Evolutionary conservation across 192 early-diverging fungal genomes (phyloP).

Genomic region (Rhizoclosmatium globosum): DNA sequence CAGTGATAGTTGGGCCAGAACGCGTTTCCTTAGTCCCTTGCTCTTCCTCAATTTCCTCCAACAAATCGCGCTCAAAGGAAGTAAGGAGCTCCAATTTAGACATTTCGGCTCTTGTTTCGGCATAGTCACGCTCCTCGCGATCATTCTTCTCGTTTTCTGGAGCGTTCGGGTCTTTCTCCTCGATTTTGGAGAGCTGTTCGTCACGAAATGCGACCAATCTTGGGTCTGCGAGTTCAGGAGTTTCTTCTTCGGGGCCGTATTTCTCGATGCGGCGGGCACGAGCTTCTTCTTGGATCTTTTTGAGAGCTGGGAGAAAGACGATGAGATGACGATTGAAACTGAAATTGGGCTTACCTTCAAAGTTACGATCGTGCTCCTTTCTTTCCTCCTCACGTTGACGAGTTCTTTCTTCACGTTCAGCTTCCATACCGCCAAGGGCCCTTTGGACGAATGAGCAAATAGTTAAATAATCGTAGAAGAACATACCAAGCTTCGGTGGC

Average conservation of each 20-base stretch:
- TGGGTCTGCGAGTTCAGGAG: slow-evolving; percentile 35
- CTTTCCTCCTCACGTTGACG: slow-evolving; percentile 58
- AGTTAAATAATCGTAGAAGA: not conserved
- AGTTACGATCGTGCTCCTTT: slow-evolving; percentile 59
- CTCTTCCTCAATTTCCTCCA: not conserved
- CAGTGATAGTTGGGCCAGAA: not conserved
- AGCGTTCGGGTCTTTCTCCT: not conserved
- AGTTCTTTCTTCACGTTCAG: slow-evolving; percentile 57
- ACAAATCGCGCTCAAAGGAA: not conserved
- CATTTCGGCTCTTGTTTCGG: not conserved
- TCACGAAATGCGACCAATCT: slow-evolving; percentile 48
- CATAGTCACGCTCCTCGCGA: not conserved
- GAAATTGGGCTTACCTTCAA: slow-evolving; percentile 52
- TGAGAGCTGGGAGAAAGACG: slow-evolving; percentile 46
- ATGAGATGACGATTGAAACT: not conserved
- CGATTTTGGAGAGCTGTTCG: slow-evolving; percentile 52
- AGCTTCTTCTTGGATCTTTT: slow-evolving; percentile 51
- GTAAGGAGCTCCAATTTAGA: not conserved
- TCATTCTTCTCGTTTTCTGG: not conserved
- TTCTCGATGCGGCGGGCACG: slow-evolving; percentile 46
- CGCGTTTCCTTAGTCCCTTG: not conserved
- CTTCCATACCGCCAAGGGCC: slow-evolving; percentile 54
- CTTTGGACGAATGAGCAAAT: slow-evolving; percentile 15
- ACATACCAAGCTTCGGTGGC: slow-evolving; percentile 62
- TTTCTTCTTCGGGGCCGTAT: slow-evolving; percentile 45